phyloP scores from a whole-genome alignment of 1,284 basidiomycete genomes.

The Pyrrhoderma lamaoense region DNA sequence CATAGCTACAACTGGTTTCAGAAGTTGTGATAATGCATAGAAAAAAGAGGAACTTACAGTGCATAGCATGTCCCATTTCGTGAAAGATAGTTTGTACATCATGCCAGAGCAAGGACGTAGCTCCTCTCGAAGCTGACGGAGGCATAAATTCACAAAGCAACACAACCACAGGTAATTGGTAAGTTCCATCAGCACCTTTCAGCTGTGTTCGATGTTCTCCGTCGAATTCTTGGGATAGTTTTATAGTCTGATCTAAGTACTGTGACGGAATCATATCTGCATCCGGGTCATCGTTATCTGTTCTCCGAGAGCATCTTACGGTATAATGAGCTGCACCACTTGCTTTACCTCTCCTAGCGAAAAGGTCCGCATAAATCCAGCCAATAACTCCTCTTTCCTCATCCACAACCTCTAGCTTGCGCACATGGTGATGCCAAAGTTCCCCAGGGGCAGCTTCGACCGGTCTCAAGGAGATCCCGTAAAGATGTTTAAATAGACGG shows the following conservation, averaged over 20 bases:
- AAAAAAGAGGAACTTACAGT: constrained; percentile 64
- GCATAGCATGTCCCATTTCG: constrained; percentile 99
- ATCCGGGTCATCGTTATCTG: constrained; percentile 80
- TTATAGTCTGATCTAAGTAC: constrained; percentile 32
- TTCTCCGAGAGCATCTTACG: constrained; percentile 86
- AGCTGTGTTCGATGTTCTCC: constrained; percentile 48
- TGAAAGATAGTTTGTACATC: constrained; percentile 95
- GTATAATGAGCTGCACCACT: constrained; percentile 96
- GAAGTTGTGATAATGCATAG: neutral
- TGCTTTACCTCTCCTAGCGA: constrained; percentile 79
- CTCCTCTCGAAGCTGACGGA: constrained; percentile 53
- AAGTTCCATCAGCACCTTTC: constrained; percentile 58
- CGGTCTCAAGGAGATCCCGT: constrained; percentile 78
- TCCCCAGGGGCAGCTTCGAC: constrained; percentile 66
- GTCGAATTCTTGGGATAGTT: constrained; percentile 54
- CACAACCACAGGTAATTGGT: constrained; percentile 89
- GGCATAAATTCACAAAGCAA: constrained; percentile 83
- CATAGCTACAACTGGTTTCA: constrained; percentile 63
- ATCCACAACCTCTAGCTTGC: constrained; percentile 89
- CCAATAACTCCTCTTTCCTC: constrained; percentile 83
- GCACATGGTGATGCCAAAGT: constrained; percentile 84
- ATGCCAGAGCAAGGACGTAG: constrained; percentile 83
- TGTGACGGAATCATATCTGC: constrained; percentile 50
- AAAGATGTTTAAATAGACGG: constrained; percentile 76
- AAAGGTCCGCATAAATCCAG: constrained; percentile 93